Evolutionary conservation across 352 stramenopile genomes (phyloP), one percentile per base, ranked within the genome.

Genomic region (Pythium apleroticum): DNA sequence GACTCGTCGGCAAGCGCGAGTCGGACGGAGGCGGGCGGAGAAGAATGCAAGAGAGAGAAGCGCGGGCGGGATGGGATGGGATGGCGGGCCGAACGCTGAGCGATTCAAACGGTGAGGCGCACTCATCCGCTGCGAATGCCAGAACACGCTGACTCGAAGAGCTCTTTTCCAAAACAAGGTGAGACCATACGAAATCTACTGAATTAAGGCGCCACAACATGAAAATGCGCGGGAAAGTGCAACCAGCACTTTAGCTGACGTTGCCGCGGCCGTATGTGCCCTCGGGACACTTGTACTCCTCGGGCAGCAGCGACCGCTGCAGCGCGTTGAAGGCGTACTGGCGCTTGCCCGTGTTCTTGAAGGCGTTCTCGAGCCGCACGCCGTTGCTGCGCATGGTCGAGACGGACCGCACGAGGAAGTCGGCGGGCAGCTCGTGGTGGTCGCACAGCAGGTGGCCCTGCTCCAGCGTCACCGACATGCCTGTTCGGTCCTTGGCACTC

Each of bases 381-480:
- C 87, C 87, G 48, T 95, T 81, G 30, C 82, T 88, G 0, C 86
- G 84, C 86, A 95, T 95, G 50, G 90, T 86, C 17, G 83, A 80
- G 43, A 93, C 84, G 53, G 91, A 92, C 4, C 72, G 86, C 77
- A 66, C 83, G 39, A 68, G 33, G 27, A 62, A 68, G 45, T 68
- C 81, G 7, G 79, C 80, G 0, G 83, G 84, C 10, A 95, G 69
- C 0, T 77, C 72, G 60, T 95, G 86, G 48, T 90, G 72, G 57
- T 90, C 75, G 15, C 88, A 80, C 1, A 95, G 70, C 63, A 95
- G 86, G 33, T 86, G 81, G 14, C 84, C 91, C 59, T 98, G 90
- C 66, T 98, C 97, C 33, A 98, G 90, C 35, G 96, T 99, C 33
- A 98, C 90, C 19, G 97, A 97, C 97, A 99, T 99, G 14, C 93